Base-by-base conservation (phyloP, 129 eudicot genomes). In the Scalesia atractyloides region DNA sequence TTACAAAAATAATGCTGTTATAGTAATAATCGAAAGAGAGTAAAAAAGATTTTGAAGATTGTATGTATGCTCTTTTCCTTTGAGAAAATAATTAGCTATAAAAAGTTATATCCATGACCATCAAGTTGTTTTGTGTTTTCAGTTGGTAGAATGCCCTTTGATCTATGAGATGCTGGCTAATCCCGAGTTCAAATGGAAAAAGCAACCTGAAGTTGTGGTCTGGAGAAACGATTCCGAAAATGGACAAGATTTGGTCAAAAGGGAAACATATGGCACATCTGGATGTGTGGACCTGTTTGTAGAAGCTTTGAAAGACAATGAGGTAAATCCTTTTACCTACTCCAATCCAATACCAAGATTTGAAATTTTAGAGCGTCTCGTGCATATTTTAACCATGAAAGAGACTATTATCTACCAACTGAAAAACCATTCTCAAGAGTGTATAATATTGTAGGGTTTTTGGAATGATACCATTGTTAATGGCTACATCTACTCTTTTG, bases 121-220 rank as follows among this genome's bases (percentile, higher is more conserved):
- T 9, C n/a, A 24, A 22, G n/a, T 58, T 9, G 14, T 62, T 69
- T 60, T 48, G 6, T 70, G 51, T 63, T 73, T 68, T 41, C 77
- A 90, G 99, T 74, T 94, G 77, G 88, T 94, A 18, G 96, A 88
- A 76, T 90, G 97, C 72, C 99, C 99, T 17, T 90, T 97, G 41
- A 73, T 90, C 8, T 94, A 94, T 59, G 99, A 94, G 83, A 83
- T 94, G 99, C 67, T 90, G 81, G 87, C 96, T 59, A 94, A 94
- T 77, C 86, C 93, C 0, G 82, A 81, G n/a, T 90, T 90, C 77
- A 69, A 86, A 33, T 94, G 99, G 99, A 78, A 88, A 72, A 87
- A 94, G 80, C 84, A 86, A 65, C 97, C 99, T 46, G 75, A 79
- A 83, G 81, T 94, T 70, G 56, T 70, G 61, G 97, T 94, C 17